Evolutionary conservation across 2,329 filamentous ascomycete species (phyloP).

Genomic region (Arachnomyces sp.): DNA sequence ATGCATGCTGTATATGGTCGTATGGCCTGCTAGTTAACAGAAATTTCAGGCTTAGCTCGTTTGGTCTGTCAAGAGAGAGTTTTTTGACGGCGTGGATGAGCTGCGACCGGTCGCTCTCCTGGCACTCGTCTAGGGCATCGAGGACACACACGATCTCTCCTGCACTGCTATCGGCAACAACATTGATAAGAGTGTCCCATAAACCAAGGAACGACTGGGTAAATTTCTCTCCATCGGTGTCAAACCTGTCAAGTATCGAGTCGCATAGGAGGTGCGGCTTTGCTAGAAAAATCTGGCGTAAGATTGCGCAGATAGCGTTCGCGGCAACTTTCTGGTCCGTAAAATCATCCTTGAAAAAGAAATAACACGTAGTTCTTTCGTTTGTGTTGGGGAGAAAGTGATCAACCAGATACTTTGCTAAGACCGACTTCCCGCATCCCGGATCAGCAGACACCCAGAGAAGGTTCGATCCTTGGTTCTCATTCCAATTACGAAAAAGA

Average conservation of each 20-base stretch:
- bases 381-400: conserved; percentile 13
- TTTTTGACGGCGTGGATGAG: conserved; percentile 19
- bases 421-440: conserved; percentile 40
- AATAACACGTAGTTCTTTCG: conserved; percentile 29
- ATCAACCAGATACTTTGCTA: conserved; percentile 32
- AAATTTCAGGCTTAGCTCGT: conserved; percentile 27
- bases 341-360: conserved; percentile 41
- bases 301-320: conserved; percentile 27
- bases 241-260: conserved; percentile 14
- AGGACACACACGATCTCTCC: conserved; percentile 30
- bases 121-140: conserved; percentile 39
- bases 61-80: conserved; percentile 14
- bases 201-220: conserved; percentile 20
- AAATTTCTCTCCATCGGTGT: conserved; percentile 11
- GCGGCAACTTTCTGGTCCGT: conserved; percentile 25
- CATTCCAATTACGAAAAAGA: conserved; percentile 13
- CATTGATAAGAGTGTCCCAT: conserved; percentile 23
- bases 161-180: conserved; percentile 5
- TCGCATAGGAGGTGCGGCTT: conserved; percentile 13
- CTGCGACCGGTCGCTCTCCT: conserved; percentile 9
- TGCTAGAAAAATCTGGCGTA: conserved; percentile 33
- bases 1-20: conserved; percentile 10
- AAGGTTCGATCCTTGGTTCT: conserved; percentile 13
- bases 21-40: conserved; percentile 24
- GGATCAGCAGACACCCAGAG: conserved; percentile 38